These are phyloP conservation scores for Boletus coccyginus DNA, from an alignment of 768 basidiomycete species.

Conservation along the genomic window DNA sequence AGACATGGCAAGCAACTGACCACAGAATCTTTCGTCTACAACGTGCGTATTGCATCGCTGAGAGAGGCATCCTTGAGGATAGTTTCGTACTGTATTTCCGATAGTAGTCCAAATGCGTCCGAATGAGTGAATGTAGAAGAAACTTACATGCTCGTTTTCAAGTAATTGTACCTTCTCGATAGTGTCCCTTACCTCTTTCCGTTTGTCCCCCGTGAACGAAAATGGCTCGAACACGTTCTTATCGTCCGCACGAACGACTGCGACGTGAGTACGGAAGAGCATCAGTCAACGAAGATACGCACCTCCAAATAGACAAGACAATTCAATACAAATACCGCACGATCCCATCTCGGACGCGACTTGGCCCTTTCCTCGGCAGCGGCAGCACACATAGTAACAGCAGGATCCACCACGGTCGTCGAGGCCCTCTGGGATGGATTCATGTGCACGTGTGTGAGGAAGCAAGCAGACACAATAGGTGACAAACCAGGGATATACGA, in stretches of 20 bases:
- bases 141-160: conserved; percentile 80
- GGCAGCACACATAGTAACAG: conserved; percentile 51
- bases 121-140: neutral
- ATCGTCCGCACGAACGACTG: neutral
- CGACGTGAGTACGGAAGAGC: neutral
- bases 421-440: conserved; percentile 42
- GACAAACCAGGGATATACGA: conserved; percentile 52
- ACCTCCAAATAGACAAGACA: conserved; percentile 84
- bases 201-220: conserved; percentile 64
- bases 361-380: conserved; percentile 65
- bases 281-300: conserved; percentile 15
- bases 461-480: too few species aligned
- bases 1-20: conserved; percentile 6
- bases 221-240: conserved; percentile 68
- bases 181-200: conserved; percentile 50
- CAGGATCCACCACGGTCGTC: conserved; percentile 45
- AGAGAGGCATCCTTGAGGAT: conserved; percentile 31
- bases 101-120: too few species aligned
- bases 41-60: conserved; percentile 19
- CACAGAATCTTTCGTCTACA: conserved; percentile 23
- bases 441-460: neutral
- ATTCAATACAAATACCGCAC: conserved; percentile 80
- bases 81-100: conserved; percentile 11
- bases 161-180: conserved; percentile 65
- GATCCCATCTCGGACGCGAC: conserved; percentile 68